Evolutionary conservation across 768 basidiomycete genomes (phyloP).

Genomic region (Tricholoma hemisulphureum): DNA sequence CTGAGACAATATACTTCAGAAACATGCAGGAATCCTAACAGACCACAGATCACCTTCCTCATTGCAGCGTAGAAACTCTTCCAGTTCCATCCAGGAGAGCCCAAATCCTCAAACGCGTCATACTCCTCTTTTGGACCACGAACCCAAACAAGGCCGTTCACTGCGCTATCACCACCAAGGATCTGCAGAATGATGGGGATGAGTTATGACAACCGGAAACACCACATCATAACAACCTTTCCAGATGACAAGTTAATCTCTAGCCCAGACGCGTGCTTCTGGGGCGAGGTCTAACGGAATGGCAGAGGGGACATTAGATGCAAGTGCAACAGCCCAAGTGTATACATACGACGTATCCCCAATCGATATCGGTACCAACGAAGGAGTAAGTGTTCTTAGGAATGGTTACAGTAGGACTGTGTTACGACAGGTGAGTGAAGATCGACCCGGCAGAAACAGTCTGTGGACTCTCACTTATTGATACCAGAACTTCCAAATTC

Average conservation of each 20-base stretch:
- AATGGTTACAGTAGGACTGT: conserved; percentile 26
- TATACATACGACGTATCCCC: conserved; percentile 23
- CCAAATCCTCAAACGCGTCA: conserved; percentile 28
- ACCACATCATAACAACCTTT: conserved; percentile 17
- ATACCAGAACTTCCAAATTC: conserved; percentile 32
- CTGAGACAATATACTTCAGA: conserved; percentile 9
- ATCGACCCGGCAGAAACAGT: not conserved
- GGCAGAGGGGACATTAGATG: not conserved
- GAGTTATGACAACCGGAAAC: not conserved
- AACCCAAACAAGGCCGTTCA: conserved; percentile 37
- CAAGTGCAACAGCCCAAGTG: not conserved
- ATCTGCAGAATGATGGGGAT: conserved; percentile 17
- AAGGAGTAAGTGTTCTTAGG: conserved; percentile 28
- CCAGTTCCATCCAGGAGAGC: conserved; percentile 37
- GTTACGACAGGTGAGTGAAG: not conserved
- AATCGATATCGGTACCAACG: conserved; percentile 27
- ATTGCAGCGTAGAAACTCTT: conserved; percentile 31
- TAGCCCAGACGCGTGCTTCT: conserved; percentile 21
- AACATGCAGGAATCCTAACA: not conserved
- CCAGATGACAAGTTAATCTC: conserved; percentile 28
- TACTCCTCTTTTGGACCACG: conserved; percentile 31
- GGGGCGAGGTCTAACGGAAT: conserved; percentile 20
- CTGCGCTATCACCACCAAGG: conserved; percentile 35
- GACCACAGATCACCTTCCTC: conserved; percentile 22
- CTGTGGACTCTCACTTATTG: conserved; percentile 17